A percentile compares a stretch with the other conserved stretches of the same genome.
Conservation (phyloP, 1,284 basidiomycete genomes). For the Ceratobasidium theobromae region DNA sequence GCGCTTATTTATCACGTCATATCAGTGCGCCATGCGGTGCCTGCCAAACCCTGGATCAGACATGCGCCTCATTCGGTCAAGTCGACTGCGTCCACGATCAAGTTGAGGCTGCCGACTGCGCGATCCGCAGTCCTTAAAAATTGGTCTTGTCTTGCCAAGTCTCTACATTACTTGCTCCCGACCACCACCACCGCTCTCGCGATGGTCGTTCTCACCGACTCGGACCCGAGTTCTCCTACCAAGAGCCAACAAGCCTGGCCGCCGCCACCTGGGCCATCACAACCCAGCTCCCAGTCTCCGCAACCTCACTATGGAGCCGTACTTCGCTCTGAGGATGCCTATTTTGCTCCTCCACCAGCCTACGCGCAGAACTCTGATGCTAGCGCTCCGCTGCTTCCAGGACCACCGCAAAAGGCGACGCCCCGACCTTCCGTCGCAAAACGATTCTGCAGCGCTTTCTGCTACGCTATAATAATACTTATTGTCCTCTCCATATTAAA, state of each 20-base stretch:
- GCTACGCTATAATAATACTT: neutral
- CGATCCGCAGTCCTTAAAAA: slow-evolving; percentile 29
- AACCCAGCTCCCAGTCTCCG: neutral
- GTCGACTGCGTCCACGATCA: slow-evolving; percentile 1
- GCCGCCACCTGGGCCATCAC: slow-evolving; percentile 11
- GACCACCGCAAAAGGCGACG: slow-evolving; percentile 19
- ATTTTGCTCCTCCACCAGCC: slow-evolving; percentile 5
- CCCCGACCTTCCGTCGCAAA: slow-evolving; percentile 9
- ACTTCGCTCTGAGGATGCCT: neutral
- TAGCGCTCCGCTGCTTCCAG: slow-evolving; percentile 19
- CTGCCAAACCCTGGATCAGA: neutral
- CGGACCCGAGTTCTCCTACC: slow-evolving; percentile 15
- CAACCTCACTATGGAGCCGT: slow-evolving; percentile 1
- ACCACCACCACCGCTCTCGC: neutral
- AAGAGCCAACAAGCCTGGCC: slow-evolving; percentile 6
- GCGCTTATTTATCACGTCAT: slow-evolving; percentile 6
- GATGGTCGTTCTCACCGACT: slow-evolving; percentile 28
- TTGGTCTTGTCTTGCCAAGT: neutral
- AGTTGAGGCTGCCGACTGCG: slow-evolving; percentile 10
- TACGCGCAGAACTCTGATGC: slow-evolving; percentile 8
- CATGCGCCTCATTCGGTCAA: neutral
- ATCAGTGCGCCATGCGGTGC: slow-evolving; percentile 1
- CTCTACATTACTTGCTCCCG: neutral
- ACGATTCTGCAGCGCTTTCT: slow-evolving; percentile 15
- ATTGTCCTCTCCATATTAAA: neutral